Evolutionary conservation across 2,329 filamentous ascomycete species (phyloP).

Genomic region (Penicillium freii): DNA sequence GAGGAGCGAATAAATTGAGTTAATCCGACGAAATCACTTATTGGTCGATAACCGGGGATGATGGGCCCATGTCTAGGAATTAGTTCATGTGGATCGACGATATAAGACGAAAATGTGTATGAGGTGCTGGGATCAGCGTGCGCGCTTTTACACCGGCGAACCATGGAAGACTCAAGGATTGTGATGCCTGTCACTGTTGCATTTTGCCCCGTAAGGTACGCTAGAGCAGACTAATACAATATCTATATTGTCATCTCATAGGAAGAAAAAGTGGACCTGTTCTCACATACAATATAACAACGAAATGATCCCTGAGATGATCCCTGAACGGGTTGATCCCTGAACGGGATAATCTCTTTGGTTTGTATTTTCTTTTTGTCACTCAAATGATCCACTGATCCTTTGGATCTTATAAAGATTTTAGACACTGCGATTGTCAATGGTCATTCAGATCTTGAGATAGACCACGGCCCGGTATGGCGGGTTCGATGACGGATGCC

Average conservation of each 20-base stretch:
- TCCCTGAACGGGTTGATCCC: background rate
- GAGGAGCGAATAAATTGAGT: background rate
- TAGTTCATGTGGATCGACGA: background rate
- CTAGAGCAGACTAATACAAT: background rate
- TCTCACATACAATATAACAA: background rate
- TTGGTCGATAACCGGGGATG: too few relatives aligned
- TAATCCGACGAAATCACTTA: background rate
- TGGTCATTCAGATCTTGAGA: background rate
- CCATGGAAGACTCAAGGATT: background rate
- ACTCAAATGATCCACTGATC: background rate
- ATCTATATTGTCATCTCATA: background rate
- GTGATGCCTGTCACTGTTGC: background rate
- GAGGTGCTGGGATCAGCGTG: background rate
- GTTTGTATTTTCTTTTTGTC: background rate
- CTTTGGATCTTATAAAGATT: background rate
- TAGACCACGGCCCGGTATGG: background rate
- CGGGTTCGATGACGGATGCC: background rate
- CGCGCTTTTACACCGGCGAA: background rate
- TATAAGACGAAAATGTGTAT: background rate
- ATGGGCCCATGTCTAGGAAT: background rate
- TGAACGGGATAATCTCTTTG: background rate
- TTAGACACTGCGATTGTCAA: background rate
- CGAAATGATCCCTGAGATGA: background rate
- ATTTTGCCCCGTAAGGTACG: background rate
- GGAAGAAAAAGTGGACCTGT: background rate